phyloP scores from a whole-genome alignment of 164 flowering plant species.

The Cinnamomum micranthum region DNA sequence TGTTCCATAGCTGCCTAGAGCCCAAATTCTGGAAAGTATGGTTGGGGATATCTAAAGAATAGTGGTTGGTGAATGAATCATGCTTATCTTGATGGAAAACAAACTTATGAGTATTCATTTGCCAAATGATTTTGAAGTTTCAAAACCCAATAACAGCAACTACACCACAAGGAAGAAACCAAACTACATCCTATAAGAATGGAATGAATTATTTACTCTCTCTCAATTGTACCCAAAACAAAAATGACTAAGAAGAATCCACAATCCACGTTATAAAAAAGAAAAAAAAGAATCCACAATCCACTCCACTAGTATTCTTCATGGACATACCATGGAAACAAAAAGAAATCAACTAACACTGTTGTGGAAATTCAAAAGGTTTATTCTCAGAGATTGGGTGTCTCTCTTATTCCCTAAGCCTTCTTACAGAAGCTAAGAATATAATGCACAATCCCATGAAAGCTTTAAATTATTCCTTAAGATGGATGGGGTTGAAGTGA shows the following conservation, averaged over 20 bases:
- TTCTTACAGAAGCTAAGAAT: constrained; percentile 34
- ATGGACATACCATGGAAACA: constrained; percentile 11
- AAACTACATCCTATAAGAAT: not conserved
- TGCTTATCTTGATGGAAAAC: constrained; percentile 24
- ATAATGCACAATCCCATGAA: constrained; percentile 16
- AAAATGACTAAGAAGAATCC: not conserved
- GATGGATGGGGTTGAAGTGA: constrained; percentile 37
- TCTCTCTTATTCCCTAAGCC: constrained; percentile 31
- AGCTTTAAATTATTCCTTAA: constrained; percentile 35
- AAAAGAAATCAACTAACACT: constrained; percentile 5
- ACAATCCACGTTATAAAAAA: not conserved
- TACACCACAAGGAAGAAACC: not conserved
- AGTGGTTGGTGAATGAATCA: constrained; percentile 23
- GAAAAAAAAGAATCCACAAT: not conserved
- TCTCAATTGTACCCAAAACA: not conserved
- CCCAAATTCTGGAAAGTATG: constrained; percentile 20
- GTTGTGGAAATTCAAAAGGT: constrained; percentile 22
- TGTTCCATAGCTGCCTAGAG: constrained; percentile 28
- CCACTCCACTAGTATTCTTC: not conserved
- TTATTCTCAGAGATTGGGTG: constrained; percentile 14
- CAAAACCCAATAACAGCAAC: too few relatives aligned
- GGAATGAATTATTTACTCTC: not conserved
- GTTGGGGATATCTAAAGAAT: constrained; percentile 18
- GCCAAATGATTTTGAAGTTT: constrained; percentile 6
- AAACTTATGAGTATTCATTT: constrained; percentile 47